Conservation (phyloP, 495 filamentous ascomycete species). For the Hyaloscypha variabilis region DNA sequence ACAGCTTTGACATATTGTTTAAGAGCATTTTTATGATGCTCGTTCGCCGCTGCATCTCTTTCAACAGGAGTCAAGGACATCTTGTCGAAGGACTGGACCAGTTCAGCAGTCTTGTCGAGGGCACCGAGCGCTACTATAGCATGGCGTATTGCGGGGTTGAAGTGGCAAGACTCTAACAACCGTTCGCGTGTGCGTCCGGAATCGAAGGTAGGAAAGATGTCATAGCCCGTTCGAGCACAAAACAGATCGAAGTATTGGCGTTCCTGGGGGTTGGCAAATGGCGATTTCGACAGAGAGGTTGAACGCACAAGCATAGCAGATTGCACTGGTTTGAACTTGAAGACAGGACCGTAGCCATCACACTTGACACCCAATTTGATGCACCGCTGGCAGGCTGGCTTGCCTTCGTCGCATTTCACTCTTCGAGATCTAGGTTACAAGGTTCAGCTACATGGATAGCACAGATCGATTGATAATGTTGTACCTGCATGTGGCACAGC, state of each 20-base stretch:
- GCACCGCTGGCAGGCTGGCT: constrained; percentile 54
- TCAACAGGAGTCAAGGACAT: constrained; percentile 15
- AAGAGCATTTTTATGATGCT: constrained; percentile 21
- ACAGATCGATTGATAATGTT: constrained; percentile 4
- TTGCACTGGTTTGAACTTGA: neutral
- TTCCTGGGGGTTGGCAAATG: constrained; percentile 40
- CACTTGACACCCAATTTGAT: constrained; percentile 51
- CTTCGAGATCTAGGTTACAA: constrained; percentile 31
- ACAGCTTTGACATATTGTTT: constrained; percentile 23
- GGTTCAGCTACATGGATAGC: neutral
- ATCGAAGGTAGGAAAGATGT: constrained; percentile 61
- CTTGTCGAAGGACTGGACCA: constrained; percentile 19
- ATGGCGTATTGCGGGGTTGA: constrained; percentile 62
- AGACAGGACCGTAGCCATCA: constrained; percentile 45
- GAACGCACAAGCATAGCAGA: constrained; percentile 1
- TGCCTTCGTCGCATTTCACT: constrained; percentile 61
- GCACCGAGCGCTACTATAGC: constrained; percentile 64
- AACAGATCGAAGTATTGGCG: constrained; percentile 60
- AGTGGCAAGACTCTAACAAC: constrained; percentile 59
- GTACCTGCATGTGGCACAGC: constrained; percentile 21
- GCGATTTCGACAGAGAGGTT: constrained; percentile 7
- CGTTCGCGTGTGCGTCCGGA: constrained; percentile 58
- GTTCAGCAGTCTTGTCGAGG: constrained; percentile 52
- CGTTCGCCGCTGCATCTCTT: constrained; percentile 18
- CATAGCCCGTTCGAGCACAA: constrained; percentile 52